phyloP scores from a whole-genome alignment of 78 protist species.

The Polysphondylium violaceum region DNA sequence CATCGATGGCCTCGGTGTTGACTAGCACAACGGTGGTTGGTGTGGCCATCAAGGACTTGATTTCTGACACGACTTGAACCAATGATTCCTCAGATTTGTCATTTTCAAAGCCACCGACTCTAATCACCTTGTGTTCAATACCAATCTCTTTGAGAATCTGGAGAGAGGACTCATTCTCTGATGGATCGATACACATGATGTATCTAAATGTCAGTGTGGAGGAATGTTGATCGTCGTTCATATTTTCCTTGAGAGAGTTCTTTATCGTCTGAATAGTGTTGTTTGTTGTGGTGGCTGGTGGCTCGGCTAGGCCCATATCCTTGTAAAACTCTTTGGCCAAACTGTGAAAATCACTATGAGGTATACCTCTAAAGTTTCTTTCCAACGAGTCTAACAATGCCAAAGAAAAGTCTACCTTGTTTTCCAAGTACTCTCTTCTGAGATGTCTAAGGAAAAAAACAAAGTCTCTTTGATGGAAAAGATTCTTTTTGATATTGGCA shows the following conservation, averaged over 20 bases:
- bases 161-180: slow-evolving; percentile 47
- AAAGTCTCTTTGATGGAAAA: slow-evolving; percentile 75
- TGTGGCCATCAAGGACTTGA: slow-evolving; percentile 20
- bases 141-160: slow-evolving; percentile 23
- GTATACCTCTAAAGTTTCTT: slow-evolving; percentile 21
- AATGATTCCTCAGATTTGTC: slow-evolving; percentile 18
- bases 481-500: background rate
- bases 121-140: slow-evolving; percentile 1
- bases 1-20: slow-evolving; percentile 22
- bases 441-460: slow-evolving; percentile 54
- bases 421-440: background rate
- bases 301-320: background rate
- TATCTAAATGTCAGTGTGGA: slow-evolving; percentile 20
- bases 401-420: background rate
- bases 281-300: background rate
- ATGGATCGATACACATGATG: slow-evolving; percentile 39
- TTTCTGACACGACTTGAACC: slow-evolving; percentile 12
- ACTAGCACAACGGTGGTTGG: slow-evolving; percentile 28
- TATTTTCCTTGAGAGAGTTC: slow-evolving; percentile 1
- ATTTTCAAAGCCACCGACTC: slow-evolving; percentile 53
- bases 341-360: background rate
- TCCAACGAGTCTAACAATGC: slow-evolving; percentile 2
- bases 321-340: background rate
- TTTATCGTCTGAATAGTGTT: slow-evolving; percentile 19
- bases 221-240: slow-evolving; percentile 1